These are phyloP conservation scores for Baorangia bicolor DNA, from an alignment of 768 basidiomycete genomes.

Conservation along the genomic window DNA sequence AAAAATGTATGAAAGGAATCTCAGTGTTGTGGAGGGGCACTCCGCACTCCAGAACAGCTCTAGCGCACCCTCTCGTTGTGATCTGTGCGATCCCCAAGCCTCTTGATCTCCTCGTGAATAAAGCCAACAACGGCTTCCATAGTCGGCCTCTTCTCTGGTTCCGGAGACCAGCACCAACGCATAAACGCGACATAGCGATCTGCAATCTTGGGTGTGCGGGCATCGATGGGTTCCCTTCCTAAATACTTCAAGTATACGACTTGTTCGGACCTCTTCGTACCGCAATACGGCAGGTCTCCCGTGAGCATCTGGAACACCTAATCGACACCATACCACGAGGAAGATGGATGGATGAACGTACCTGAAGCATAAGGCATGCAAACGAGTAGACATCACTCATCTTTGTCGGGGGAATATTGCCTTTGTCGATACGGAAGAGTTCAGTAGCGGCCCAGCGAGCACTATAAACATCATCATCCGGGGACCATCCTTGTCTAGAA, in stretches of 20 bases:
- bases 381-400: slow-evolving; percentile 19
- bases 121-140: slow-evolving; percentile 7
- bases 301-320: slow-evolving; percentile 3
- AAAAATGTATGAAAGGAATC: too few relatives aligned
- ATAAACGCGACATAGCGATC: slow-evolving; percentile 5
- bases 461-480: neutral
- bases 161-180: slow-evolving; percentile 10
- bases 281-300: slow-evolving; percentile 6
- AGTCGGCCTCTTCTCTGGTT: slow-evolving; percentile 9
- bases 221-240: slow-evolving; percentile 15
- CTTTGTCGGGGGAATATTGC: slow-evolving; percentile 2
- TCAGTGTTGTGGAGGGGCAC: too few relatives aligned
- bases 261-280: slow-evolving; percentile 7
- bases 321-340: neutral
- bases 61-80: neutral
- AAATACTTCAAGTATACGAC: slow-evolving; percentile 14
- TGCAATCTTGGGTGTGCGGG: neutral
- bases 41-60: too few relatives aligned
- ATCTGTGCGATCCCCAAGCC: neutral
- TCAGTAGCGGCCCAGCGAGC: slow-evolving; percentile 17
- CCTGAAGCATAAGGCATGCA: slow-evolving; percentile 17
- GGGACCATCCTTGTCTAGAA: neutral
- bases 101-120: neutral
- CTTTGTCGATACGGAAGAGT: neutral
- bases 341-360: neutral